Evolutionary conservation across 2,329 filamentous ascomycete genomes (phyloP).

Genomic region (Coniochaeta ligniaria): DNA sequence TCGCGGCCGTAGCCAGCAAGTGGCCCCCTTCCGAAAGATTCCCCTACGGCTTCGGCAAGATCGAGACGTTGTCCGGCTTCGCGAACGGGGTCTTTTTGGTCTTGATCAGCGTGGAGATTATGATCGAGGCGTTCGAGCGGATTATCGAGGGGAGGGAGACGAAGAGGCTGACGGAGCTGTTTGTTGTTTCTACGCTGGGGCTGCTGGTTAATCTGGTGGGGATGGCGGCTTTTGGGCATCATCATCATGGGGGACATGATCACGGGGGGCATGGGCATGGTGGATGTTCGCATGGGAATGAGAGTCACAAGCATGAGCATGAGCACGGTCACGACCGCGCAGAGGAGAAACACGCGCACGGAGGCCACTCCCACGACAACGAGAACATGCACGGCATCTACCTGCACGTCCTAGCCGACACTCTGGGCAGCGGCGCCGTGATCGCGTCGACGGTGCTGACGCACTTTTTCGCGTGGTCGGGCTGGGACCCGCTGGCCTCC

Average conservation of each 20-base stretch:
- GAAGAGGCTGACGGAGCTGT: slow-evolving; percentile 75
- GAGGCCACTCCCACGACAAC: slow-evolving; percentile 58
- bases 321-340: slow-evolving; percentile 21
- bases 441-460: slow-evolving; percentile 87
- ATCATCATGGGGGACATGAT: slow-evolving; percentile 50
- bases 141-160: slow-evolving; percentile 79
- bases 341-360: slow-evolving; percentile 20
- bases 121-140: slow-evolving; percentile 87
- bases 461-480: slow-evolving; percentile 80
- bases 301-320: slow-evolving; percentile 21
- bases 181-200: slow-evolving; percentile 81
- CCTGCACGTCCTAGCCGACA: slow-evolving; percentile 89
- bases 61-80: slow-evolving; percentile 93
- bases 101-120: slow-evolving; percentile 92
- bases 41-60: slow-evolving; percentile 93
- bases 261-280: slow-evolving; percentile 31
- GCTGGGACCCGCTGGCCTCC: slow-evolving; percentile 91
- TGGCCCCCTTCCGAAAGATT: slow-evolving; percentile 87
- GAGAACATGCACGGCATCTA: slow-evolving; percentile 99
- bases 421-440: slow-evolving; percentile 87
- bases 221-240: slow-evolving; percentile 73
- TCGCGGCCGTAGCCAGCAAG: slow-evolving; percentile 91
- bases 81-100: slow-evolving; percentile 94
- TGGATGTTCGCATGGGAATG: slow-evolving; percentile 27
- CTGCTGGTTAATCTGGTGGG: slow-evolving; percentile 88